Evolutionary conservation across 1,284 basidiomycete genomes (phyloP).

Genomic region (Anthracocystis panici-leucophaei): DNA sequence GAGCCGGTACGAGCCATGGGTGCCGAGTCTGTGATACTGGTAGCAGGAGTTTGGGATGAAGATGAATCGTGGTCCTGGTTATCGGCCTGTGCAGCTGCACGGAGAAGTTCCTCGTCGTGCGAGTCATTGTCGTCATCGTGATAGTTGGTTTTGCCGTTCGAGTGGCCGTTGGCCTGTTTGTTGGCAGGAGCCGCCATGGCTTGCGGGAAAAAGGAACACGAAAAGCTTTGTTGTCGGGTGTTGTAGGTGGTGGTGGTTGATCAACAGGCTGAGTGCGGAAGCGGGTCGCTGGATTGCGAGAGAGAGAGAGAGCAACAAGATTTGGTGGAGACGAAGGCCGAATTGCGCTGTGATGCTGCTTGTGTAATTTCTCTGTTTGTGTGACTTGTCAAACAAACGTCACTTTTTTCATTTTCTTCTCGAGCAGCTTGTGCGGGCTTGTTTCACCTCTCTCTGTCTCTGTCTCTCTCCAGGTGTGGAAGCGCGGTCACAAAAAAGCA

Average conservation of each 20-base stretch:
- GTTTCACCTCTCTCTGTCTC: neutral
- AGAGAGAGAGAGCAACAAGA: neutral
- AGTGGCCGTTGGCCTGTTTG: constrained; percentile 11
- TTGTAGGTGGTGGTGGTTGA: neutral
- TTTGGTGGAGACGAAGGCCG: no score
- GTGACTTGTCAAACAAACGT: constrained; percentile 5
- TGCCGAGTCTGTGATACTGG: constrained; percentile 20
- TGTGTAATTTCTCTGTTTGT: constrained; percentile 9
- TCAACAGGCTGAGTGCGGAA: neutral
- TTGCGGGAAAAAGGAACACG: neutral
- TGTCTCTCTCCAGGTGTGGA: no score
- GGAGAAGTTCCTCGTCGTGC: constrained; percentile 74
- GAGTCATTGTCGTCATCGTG: constrained; percentile 36
- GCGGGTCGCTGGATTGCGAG: neutral
- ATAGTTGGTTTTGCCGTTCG: constrained; percentile 16
- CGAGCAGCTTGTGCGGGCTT: neutral
- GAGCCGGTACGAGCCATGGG: constrained; percentile 27
- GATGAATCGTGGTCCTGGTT: constrained; percentile 20
- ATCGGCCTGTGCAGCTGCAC: constrained; percentile 43
- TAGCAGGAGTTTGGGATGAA: constrained; percentile 13
- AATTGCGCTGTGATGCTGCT: constrained; percentile 1
- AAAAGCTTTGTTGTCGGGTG: constrained; percentile 1
- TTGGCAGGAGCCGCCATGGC: constrained; percentile 20
- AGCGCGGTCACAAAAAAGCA: neutral
- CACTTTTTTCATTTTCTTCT: constrained; percentile 6